These are phyloP conservation scores for Skeletonema potamos DNA, from an alignment of 108 stramenopile species.

Conservation along the genomic window DNA sequence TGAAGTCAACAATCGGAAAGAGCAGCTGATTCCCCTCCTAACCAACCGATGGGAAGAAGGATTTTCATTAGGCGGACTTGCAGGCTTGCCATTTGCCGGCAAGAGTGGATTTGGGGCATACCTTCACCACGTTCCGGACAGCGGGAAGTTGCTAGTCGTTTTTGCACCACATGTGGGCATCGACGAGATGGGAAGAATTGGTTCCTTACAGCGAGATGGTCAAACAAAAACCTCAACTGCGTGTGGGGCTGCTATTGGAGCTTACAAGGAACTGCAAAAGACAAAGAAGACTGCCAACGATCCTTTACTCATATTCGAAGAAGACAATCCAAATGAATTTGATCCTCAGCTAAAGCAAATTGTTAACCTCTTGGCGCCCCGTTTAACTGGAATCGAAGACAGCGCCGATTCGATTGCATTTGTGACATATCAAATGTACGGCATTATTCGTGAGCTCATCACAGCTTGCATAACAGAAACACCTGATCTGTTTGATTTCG, in stretches of 20 bases:
- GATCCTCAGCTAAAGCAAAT: conserved; percentile 12
- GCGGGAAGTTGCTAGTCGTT: conserved; percentile 14
- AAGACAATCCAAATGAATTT: conserved; percentile 3
- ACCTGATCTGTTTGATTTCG: conserved; percentile 3
- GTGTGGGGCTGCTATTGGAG: conserved; percentile 29
- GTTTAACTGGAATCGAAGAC: background rate
- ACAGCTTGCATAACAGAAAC: conserved; percentile 1
- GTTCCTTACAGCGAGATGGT: conserved; percentile 12
- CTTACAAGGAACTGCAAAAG: conserved; percentile 24
- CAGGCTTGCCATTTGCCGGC: conserved; percentile 45
- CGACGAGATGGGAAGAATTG: conserved; percentile 5
- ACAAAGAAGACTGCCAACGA: conserved; percentile 10
- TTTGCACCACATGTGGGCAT: conserved; percentile 21
- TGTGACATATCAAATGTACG: conserved; percentile 30
- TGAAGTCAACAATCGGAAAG: conserved; percentile 41
- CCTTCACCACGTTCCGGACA: conserved; percentile 40
- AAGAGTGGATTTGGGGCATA: conserved; percentile 43
- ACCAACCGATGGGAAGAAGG: conserved; percentile 32
- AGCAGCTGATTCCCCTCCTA: conserved; percentile 35
- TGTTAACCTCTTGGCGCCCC: background rate
- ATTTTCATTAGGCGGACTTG: conserved; percentile 40
- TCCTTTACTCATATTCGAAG: conserved; percentile 6
- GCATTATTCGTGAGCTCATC: conserved; percentile 17
- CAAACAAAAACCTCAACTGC: conserved; percentile 8
- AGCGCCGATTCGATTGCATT: conserved; percentile 8